A percentile compares a stretch with the other conserved stretches of the same genome.
Evolutionary conservation across 495 filamentous ascomycete genomes (phyloP).

Genomic region (Xylaria intraflava): DNA sequence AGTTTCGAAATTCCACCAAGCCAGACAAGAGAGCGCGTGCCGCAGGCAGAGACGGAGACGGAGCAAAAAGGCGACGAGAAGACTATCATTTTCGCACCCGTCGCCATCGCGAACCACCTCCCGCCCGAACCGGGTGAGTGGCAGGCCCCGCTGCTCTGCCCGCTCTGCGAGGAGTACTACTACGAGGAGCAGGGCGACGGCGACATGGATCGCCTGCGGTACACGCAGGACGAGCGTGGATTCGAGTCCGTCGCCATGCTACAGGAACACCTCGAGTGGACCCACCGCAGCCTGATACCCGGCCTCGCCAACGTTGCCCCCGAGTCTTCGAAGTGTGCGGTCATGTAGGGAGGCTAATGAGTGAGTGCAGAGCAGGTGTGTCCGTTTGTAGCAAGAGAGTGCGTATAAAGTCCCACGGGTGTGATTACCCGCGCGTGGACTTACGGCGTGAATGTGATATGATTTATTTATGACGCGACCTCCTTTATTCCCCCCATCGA

Average conservation of each 20-base stretch:
- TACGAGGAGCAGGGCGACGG: conserved; percentile 41
- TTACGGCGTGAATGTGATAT: neutral
- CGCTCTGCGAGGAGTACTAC: conserved; percentile 43
- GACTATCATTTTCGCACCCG: conserved; percentile 40
- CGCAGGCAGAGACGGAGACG: conserved; percentile 3
- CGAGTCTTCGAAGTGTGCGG: conserved; percentile 19
- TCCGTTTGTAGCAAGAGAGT: neutral
- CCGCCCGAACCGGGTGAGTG: conserved; percentile 36
- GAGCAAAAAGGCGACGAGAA: conserved; percentile 24
- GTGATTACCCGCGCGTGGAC: neutral
- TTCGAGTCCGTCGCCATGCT: conserved; percentile 35
- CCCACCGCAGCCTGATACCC: conserved; percentile 32
- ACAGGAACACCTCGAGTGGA: conserved; percentile 43
- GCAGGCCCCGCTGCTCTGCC: conserved; percentile 37
- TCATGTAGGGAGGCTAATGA: conserved; percentile 33
- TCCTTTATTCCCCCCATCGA: neutral
- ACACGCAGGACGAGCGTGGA: conserved; percentile 36
- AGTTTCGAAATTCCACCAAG: conserved; percentile 17
- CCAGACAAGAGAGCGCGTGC: neutral
- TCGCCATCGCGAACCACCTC: conserved; percentile 45
- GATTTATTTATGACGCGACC: neutral
- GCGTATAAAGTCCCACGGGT: neutral
- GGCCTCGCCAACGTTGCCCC: conserved; percentile 2
- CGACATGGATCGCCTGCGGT: conserved; percentile 34
- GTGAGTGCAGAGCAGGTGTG: neutral